Evolutionary conservation across 116 monocot genomes (phyloP), one percentile per base, ranked within the genome.

Genomic region (Dioscorea cayenensis): DNA sequence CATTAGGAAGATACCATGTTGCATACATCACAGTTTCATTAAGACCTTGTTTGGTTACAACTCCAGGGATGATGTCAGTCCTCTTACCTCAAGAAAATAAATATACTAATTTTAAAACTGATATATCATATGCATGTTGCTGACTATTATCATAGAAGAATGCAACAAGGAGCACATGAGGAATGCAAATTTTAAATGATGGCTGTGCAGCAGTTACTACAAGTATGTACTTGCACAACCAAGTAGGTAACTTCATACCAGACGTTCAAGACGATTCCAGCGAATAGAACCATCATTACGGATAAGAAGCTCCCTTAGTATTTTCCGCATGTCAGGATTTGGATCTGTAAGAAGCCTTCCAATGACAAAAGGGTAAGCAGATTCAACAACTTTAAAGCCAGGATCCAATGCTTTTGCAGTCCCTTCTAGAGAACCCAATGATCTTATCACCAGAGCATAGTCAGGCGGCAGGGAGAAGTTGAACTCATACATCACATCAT

Each of bases 341-440:
- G 90, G 93, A 66, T 97, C 97, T 43, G 82, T 84, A 66, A 97
- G 86, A 28, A 97, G 83, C 75, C 86, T 86, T 74, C 93, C 97
- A 36, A 97, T 85, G 66, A 97, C 86, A 82, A 88, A 97, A 52
- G 97, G 97, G 73, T 97, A 97, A 69, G 91, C 97, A 83, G 90
- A 90, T 75, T 97, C 97, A 49, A 97, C 75, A 68, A 97, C 97
- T 80, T 89, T 97, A 60, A 97, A 97, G 68, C 81, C 83, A 67
- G 97, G 97, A 77, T 97, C 97, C 66, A 97, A 74, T 70, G 97
- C 90, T 83, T 97, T 93, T 66, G 97, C 97, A 59, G 97, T 97
- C 38, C 97, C 97, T 87, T 97, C 97, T 71, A 97, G 72, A 37
- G 97, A 97, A 23, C 97, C 97, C 23, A 97, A 66, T 61, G 97